Percentiles rank a stretch among this genome's conserved stretches.
phyloP scores from a whole-genome alignment of 2,329 filamentous ascomycete genomes.

The Colletotrichum sp. region DNA sequence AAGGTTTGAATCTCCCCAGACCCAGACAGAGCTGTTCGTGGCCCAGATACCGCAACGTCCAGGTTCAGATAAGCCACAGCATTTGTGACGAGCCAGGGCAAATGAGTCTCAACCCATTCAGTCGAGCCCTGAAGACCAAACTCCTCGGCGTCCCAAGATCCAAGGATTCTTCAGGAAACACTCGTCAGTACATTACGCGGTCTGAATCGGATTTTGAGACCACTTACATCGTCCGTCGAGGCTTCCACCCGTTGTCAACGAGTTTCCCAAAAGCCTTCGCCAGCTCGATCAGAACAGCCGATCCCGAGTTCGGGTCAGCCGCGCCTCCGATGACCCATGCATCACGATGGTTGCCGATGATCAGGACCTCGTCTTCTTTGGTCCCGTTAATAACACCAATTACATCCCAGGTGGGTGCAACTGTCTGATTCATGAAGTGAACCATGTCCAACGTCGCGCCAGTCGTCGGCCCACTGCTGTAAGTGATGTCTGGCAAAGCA shows the following conservation, averaged over 20 bases:
- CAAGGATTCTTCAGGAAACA: slow-evolving; percentile 21
- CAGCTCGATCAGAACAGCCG: slow-evolving; percentile 53
- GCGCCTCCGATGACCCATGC: slow-evolving; percentile 60
- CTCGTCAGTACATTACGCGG: not conserved
- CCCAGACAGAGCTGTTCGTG: slow-evolving; percentile 38
- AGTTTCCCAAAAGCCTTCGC: slow-evolving; percentile 53
- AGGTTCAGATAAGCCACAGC: slow-evolving; percentile 50
- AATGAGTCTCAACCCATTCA: slow-evolving; percentile 11
- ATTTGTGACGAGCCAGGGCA: slow-evolving; percentile 6
- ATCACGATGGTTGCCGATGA: slow-evolving; percentile 59
- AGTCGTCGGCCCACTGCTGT: slow-evolving; percentile 2
- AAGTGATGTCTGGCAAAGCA: slow-evolving; percentile 5
- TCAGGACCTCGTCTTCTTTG: slow-evolving; percentile 44
- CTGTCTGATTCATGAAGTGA: slow-evolving; percentile 8
- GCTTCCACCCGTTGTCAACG: slow-evolving; percentile 54
- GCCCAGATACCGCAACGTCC: slow-evolving; percentile 52
- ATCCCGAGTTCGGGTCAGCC: slow-evolving; percentile 56
- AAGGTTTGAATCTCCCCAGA: slow-evolving; percentile 9
- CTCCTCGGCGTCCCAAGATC: slow-evolving; percentile 40
- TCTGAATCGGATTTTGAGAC: not conserved
- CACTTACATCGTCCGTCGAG: slow-evolving; percentile 48
- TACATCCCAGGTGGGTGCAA: slow-evolving; percentile 30
- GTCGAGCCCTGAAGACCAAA: slow-evolving; percentile 24
- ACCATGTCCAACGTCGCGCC: slow-evolving; percentile 8
- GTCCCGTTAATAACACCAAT: slow-evolving; percentile 46